Evolutionary conservation across 305 asterid species (phyloP).

Genomic region (Lippia alba): DNA sequence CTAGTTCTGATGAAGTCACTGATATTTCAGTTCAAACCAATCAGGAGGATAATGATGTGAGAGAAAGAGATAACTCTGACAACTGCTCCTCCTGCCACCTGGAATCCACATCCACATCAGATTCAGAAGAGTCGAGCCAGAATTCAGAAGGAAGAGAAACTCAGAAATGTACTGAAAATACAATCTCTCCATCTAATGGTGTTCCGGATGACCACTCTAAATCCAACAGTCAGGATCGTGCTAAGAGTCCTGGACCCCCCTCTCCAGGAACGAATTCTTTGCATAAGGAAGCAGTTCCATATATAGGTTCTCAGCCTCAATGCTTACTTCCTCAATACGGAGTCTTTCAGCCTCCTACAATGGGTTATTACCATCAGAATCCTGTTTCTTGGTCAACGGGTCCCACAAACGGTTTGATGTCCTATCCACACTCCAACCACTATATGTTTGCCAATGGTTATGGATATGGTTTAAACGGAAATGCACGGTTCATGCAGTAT

Average conservation of each 20-base stretch:
- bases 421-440: conserved; percentile 74
- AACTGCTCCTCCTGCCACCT: conserved; percentile 84
- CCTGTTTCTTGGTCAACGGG: conserved; percentile 71
- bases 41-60: conserved; percentile 42
- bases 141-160: conserved; percentile 67
- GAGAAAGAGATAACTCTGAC: conserved; percentile 61
- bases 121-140: conserved; percentile 82
- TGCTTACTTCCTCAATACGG: conserved; percentile 69
- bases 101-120: conserved; percentile 77
- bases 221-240: conserved; percentile 38
- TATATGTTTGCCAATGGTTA: conserved; percentile 63
- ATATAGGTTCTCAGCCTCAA: conserved; percentile 55
- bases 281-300: conserved; percentile 47
- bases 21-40: conserved; percentile 47
- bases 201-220: conserved; percentile 41
- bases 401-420: conserved; percentile 71
- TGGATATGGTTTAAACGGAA: conserved; percentile 76
- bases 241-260: conserved; percentile 39
- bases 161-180: conserved; percentile 51
- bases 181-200: conserved; percentile 40
- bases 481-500: conserved; percentile 67
- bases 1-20: conserved; percentile 53
- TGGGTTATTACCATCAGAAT: conserved; percentile 81
- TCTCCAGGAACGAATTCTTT: conserved; percentile 40
- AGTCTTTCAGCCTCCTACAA: conserved; percentile 64